Evolutionary conservation across 305 asterid species (phyloP).

Genomic region (Fraxinus platypoda): DNA sequence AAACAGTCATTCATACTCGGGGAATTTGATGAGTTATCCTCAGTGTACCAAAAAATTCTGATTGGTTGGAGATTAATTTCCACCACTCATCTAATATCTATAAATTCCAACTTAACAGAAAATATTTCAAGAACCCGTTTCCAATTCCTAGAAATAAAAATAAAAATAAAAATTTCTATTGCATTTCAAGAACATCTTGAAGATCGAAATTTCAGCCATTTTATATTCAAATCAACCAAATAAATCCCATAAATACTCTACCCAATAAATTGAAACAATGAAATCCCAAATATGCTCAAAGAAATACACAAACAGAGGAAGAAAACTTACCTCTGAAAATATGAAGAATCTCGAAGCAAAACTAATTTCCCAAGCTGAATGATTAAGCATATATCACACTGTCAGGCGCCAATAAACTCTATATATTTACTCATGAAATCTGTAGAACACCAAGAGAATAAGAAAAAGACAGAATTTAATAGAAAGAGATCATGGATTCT

Average conservation of each 20-base stretch:
- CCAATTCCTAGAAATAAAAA: background rate
- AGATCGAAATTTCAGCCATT: slow-evolving; percentile 1
- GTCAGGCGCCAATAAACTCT: background rate
- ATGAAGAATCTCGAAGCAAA: slow-evolving; percentile 31
- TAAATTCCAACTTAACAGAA: background rate
- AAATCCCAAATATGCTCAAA: slow-evolving; percentile 5
- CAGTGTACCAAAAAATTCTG: background rate
- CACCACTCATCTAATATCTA: background rate
- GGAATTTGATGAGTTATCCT: background rate
- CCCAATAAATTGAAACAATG: slow-evolving; percentile 2
- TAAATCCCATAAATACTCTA: slow-evolving; percentile 9
- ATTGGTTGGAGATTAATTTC: background rate
- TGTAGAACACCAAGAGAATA: background rate
- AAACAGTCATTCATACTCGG: background rate
- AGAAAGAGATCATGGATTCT: background rate
- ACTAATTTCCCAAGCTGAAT: slow-evolving; percentile 8
- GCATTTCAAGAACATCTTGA: slow-evolving; percentile 8
- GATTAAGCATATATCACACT: background rate
- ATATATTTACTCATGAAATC: background rate
- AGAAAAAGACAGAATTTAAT: too few species aligned
- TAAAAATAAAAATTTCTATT: background rate
- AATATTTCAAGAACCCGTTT: background rate
- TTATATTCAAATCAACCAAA: background rate
- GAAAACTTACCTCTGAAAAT: slow-evolving; percentile 32
- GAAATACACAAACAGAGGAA: background rate